Percentiles rank a stretch among this genome's conserved stretches.
phyloP scores from a whole-genome alignment of 306 rosid species.

The Carpinus fangiana region DNA sequence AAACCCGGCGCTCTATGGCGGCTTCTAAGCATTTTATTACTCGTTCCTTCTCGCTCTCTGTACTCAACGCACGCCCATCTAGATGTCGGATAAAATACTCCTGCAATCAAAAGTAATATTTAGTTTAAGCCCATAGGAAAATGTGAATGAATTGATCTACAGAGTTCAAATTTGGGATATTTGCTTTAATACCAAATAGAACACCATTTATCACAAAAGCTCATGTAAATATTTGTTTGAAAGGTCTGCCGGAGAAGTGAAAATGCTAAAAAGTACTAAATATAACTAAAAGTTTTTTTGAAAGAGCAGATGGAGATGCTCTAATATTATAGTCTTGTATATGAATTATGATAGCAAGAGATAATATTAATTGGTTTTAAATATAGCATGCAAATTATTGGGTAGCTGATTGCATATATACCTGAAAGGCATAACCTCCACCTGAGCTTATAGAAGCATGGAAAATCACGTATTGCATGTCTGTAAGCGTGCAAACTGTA shows the following conservation, averaged over 20 bases:
- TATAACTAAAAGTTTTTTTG: no score
- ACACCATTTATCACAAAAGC: no score
- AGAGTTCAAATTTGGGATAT: no score
- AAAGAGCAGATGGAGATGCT: no score
- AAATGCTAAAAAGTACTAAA: no score
- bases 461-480: slow-evolving; percentile 64
- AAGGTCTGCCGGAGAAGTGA: no score
- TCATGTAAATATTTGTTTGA: no score
- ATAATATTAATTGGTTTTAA: background rate
- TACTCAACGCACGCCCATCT: slow-evolving; percentile 52
- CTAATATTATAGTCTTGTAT: no score
- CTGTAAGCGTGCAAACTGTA: slow-evolving; percentile 72
- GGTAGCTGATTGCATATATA: background rate
- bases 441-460: slow-evolving; percentile 57
- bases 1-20: slow-evolving; percentile 67
- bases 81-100: slow-evolving; percentile 64
- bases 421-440: slow-evolving; percentile 56
- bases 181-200: no score
- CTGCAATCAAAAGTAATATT: slow-evolving; percentile 23
- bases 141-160: no score
- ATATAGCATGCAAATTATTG: background rate
- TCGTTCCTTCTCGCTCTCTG: slow-evolving; percentile 64
- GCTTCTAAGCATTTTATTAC: slow-evolving; percentile 69
- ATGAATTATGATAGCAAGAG: background rate
- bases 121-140: no score